Conservation (phyloP, 208 protist genomes). For the Trypanosoma melophagium region DNA sequence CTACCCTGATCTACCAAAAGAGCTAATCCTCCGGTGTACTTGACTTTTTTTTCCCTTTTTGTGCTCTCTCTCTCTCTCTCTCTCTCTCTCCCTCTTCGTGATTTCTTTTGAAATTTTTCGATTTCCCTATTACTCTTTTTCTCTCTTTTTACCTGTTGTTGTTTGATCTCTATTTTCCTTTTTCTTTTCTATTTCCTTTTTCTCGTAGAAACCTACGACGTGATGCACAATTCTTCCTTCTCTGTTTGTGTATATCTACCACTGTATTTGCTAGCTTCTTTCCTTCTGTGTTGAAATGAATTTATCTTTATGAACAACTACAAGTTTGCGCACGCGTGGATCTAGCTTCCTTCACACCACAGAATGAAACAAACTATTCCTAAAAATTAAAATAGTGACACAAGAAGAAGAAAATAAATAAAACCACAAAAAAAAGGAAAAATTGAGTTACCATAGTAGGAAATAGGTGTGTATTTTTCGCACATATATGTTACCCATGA, state of each 20-base stretch:
- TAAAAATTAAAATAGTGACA: too few relatives aligned
- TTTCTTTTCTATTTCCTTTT: not conserved
- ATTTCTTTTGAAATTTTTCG: not conserved
- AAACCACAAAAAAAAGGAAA: too few relatives aligned
- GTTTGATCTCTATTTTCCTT: not conserved
- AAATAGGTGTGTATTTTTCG: too few relatives aligned
- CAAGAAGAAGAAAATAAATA: too few relatives aligned
- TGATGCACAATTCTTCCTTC: not conserved
- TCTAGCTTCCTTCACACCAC: too few relatives aligned
- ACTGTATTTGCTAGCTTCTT: conserved; percentile 5
- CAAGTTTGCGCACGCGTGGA: too few relatives aligned
- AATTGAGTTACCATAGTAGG: too few relatives aligned
- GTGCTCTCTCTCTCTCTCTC: conserved; percentile 1
- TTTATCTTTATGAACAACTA: too few relatives aligned
- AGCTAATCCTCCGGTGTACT: conserved; percentile 4
- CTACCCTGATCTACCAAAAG: too few relatives aligned
- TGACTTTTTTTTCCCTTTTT: conserved; percentile 6
- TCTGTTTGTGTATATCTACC: not conserved
- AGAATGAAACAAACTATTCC: too few relatives aligned
- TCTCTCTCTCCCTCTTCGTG: not conserved
- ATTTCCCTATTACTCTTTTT: conserved; percentile 1
- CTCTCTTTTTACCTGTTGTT: not conserved
- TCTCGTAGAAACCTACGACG: too few relatives aligned
- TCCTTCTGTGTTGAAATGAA: not conserved
- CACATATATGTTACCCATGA: too few relatives aligned